phyloP scores from a whole-genome alignment of 2,329 filamentous ascomycete species.

The Zymoseptoria ardabiliae region DNA sequence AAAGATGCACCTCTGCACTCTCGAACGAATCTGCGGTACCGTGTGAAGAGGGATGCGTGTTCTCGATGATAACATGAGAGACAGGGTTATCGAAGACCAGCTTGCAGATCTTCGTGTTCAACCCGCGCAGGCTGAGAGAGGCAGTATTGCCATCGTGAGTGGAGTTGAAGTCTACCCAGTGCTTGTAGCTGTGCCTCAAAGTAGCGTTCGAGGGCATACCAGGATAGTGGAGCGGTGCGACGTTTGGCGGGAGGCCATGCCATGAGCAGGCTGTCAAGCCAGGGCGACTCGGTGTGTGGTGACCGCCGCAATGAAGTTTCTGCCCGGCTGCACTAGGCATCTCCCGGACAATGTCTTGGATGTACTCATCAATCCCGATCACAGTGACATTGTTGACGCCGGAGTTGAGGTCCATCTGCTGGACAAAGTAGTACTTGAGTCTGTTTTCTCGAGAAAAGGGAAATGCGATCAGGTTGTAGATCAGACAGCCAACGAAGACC shows the following conservation, averaged over 20 bases:
- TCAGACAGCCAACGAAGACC: constrained; percentile 65
- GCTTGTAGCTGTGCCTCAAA: constrained; percentile 11
- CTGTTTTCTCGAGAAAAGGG: constrained; percentile 75
- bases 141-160: constrained; percentile 44
- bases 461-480: constrained; percentile 82
- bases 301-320: constrained; percentile 33
- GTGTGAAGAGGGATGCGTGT: background rate
- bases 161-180: constrained; percentile 62
- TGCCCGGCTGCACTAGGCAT: constrained; percentile 66
- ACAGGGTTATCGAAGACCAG: constrained; percentile 65
- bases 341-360: constrained; percentile 57
- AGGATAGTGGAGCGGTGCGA: constrained; percentile 39
- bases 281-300: constrained; percentile 33
- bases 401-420: constrained; percentile 66
- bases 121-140: constrained; percentile 58
- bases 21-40: constrained; percentile 41
- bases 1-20: constrained; percentile 64
- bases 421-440: constrained; percentile 81
- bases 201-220: constrained; percentile 8
- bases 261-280: constrained; percentile 64
- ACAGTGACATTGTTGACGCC: constrained; percentile 64
- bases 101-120: constrained; percentile 72
- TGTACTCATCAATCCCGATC: constrained; percentile 59
- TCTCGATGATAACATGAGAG: constrained; percentile 55
- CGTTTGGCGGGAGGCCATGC: constrained; percentile 58